A percentile compares a stretch with the other conserved stretches of the same genome.
Conservation (phyloP, 768 basidiomycete genomes). For the Xerocomellus chrysenteron region DNA sequence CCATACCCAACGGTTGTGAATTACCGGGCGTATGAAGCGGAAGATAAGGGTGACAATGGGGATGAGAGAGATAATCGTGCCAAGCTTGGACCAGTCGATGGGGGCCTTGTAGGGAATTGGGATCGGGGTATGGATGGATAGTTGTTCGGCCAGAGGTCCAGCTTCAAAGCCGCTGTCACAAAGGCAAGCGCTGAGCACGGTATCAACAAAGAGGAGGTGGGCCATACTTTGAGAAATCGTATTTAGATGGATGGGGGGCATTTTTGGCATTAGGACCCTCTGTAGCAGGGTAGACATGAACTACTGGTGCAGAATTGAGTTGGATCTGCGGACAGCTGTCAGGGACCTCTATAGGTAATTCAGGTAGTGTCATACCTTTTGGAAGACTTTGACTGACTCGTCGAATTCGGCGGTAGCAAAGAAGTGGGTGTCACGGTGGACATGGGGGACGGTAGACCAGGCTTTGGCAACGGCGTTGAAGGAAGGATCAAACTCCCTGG, state of each 20-base stretch:
- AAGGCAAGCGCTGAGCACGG: neutral
- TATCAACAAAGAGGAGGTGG: neutral
- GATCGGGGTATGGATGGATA: conserved; percentile 73
- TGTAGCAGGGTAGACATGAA: conserved; percentile 70
- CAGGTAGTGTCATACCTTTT: conserved; percentile 52
- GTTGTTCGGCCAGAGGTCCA: conserved; percentile 68
- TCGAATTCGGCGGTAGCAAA: conserved; percentile 92
- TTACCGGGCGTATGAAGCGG: conserved; percentile 61
- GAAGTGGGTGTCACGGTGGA: conserved; percentile 79
- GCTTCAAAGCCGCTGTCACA: conserved; percentile 76
- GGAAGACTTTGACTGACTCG: conserved; percentile 71
- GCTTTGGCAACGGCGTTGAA: conserved; percentile 80
- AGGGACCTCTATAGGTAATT: neutral
- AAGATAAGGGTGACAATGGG: conserved; percentile 50
- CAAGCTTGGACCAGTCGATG: conserved; percentile 64
- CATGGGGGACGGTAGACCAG: conserved; percentile 65
- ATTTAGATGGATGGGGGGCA: conserved; percentile 55
- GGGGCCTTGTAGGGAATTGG: conserved; percentile 82
- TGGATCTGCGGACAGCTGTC: conserved; percentile 57
- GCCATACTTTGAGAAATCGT: conserved; percentile 74
- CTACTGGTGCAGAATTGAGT: conserved; percentile 80
- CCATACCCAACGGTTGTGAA: conserved; percentile 79
- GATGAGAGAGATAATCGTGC: conserved; percentile 44
- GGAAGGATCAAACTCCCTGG: conserved; percentile 81
- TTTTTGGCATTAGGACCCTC: conserved; percentile 66